Conservation (phyloP, 495 filamentous ascomycete genomes). For the Penicillium daleae region DNA sequence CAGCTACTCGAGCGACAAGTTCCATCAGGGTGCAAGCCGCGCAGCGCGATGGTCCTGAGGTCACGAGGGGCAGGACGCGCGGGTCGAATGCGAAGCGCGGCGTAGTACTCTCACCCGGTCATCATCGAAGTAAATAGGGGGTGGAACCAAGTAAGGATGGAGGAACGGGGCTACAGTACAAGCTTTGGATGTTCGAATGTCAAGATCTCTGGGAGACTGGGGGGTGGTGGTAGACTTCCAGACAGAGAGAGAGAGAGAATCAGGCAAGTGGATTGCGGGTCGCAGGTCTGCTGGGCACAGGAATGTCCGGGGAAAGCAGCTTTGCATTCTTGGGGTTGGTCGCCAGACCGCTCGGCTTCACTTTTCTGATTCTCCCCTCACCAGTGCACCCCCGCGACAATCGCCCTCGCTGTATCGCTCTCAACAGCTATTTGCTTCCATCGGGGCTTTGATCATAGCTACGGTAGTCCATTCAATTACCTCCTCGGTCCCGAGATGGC, state of each 20-base stretch:
- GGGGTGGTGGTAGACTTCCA: background rate
- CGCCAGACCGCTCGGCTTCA: conserved; percentile 34
- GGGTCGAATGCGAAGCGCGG: conserved; percentile 23
- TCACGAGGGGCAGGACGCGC: conserved; percentile 18
- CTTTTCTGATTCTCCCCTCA: conserved; percentile 17
- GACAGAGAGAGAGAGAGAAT: background rate
- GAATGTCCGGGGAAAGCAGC: conserved; percentile 26
- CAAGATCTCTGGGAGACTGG: background rate
- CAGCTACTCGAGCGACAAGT: conserved; percentile 22
- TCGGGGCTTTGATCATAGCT: background rate
- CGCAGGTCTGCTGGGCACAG: background rate
- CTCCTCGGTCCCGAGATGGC: conserved; percentile 35
- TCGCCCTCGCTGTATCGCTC: background rate
- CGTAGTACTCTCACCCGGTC: conserved; percentile 17
- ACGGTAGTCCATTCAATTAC: background rate
- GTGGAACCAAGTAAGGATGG: background rate
- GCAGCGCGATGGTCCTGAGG: conserved; percentile 11
- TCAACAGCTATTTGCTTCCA: background rate
- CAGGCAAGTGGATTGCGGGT: conserved; percentile 7
- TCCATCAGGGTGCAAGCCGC: conserved; percentile 25
- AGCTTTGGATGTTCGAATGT: conserved; percentile 1
- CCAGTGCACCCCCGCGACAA: background rate
- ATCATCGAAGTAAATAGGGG: conserved; percentile 13
- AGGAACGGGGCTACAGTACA: background rate
- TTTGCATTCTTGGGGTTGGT: conserved; percentile 13